A percentile compares a stretch with the other conserved stretches of the same genome.
Evolutionary conservation across 208 protist species (phyloP).

Genomic region (Acanthamoeba sp.): DNA sequence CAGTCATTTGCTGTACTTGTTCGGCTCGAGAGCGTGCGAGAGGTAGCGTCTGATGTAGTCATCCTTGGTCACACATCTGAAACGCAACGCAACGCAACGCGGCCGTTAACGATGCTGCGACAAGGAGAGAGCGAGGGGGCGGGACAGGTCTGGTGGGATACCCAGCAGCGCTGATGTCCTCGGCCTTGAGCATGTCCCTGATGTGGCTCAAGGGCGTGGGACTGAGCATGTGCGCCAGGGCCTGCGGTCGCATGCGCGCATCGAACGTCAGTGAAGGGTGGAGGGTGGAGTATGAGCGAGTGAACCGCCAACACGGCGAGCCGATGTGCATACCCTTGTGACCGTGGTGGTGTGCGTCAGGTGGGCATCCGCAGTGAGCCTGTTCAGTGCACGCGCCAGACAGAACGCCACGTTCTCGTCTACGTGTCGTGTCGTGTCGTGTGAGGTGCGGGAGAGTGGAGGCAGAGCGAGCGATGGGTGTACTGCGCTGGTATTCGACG

Average conservation of each 20-base stretch:
- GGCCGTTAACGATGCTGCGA: not conserved
- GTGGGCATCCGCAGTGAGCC: not conserved
- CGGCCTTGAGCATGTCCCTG: not conserved
- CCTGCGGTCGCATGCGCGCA: not conserved
- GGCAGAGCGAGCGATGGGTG: not conserved
- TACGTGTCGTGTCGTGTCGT: too few relatives aligned
- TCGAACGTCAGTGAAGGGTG: not conserved
- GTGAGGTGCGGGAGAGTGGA: too few relatives aligned
- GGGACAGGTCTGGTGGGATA: not conserved
- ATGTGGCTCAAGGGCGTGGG: not conserved
- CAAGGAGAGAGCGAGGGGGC: not conserved
- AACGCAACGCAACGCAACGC: too few relatives aligned
- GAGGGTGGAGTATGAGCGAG: too few relatives aligned
- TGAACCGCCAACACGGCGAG: too few relatives aligned
- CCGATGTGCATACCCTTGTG: too few relatives aligned
- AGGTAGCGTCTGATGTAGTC: not conserved
- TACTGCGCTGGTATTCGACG: constrained; percentile 7
- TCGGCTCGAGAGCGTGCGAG: not conserved
- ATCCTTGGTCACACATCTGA: not conserved
- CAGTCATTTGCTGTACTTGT: too few relatives aligned
- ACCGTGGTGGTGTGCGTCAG: not conserved
- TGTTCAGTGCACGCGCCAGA: not conserved
- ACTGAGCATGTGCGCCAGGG: not conserved
- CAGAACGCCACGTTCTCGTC: not conserved
- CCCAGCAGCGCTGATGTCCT: not conserved